A percentile compares a stretch with the other conserved stretches of the same genome.
Evolutionary conservation across 805 yeast species (phyloP).

Genomic region (Candida nemodendra): DNA sequence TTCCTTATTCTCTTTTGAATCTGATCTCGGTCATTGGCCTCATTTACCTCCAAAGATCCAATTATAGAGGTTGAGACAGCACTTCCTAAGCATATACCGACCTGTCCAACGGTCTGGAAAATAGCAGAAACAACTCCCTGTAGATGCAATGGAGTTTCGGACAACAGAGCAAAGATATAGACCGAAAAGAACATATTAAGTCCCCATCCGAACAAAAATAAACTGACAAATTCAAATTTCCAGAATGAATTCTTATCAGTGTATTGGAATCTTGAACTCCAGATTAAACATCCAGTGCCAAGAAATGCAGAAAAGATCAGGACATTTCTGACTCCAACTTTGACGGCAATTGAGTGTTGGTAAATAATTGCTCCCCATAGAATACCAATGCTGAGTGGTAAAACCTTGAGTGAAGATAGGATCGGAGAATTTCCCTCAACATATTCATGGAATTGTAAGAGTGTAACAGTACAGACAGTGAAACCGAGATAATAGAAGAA

Average conservation of each 20-base stretch:
- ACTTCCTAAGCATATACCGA: slow-evolving; percentile 31
- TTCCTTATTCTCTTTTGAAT: not conserved
- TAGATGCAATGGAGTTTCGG: slow-evolving; percentile 35
- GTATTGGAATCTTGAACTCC: slow-evolving; percentile 24
- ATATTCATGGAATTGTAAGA: slow-evolving; percentile 27
- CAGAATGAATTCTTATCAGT: slow-evolving; percentile 18
- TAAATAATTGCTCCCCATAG: slow-evolving; percentile 28
- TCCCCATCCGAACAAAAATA: slow-evolving; percentile 19
- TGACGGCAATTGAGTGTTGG: slow-evolving; percentile 9
- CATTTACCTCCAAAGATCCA: not conserved
- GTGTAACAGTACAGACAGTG: slow-evolving; percentile 6
- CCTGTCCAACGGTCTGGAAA: slow-evolving; percentile 35
- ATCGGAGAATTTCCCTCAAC: slow-evolving; percentile 33
- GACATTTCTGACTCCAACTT: slow-evolving; percentile 23
- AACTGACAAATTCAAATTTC: slow-evolving; percentile 27
- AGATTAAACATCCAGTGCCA: slow-evolving; percentile 14
- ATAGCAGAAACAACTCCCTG: slow-evolving; percentile 42
- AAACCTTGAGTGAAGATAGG: slow-evolving; percentile 36
- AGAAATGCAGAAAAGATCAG: slow-evolving; percentile 13
- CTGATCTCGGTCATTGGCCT: not conserved
- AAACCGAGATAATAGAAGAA: slow-evolving; percentile 13
- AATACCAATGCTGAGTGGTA: slow-evolving; percentile 36
- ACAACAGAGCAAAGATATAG: slow-evolving; percentile 32
- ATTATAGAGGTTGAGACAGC: slow-evolving; percentile 29
- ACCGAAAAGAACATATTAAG: slow-evolving; percentile 35